phyloP scores from a whole-genome alignment of 2,329 filamentous ascomycete species.

The Pezicula carpinea region DNA sequence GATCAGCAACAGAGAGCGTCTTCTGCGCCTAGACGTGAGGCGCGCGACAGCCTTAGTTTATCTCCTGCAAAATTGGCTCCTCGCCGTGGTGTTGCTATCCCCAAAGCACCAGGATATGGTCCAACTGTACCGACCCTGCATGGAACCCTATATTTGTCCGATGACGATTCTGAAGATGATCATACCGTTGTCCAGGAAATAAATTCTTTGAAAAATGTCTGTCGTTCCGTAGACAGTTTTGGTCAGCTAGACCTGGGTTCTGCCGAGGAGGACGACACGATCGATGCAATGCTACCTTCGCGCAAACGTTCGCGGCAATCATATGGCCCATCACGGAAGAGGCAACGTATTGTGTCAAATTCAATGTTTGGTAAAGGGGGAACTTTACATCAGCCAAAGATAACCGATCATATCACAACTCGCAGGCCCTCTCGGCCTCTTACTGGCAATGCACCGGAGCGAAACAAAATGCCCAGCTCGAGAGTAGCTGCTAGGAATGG shows the following conservation, averaged over 20 bases:
- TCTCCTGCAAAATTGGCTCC: slow-evolving; percentile 12
- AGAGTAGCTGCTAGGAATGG: background rate
- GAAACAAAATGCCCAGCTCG: background rate
- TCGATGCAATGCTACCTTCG: slow-evolving; percentile 30
- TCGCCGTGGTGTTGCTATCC: slow-evolving; percentile 27
- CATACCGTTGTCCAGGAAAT: background rate
- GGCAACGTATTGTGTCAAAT: slow-evolving; percentile 11
- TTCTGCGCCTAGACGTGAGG: slow-evolving; percentile 13
- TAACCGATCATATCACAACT: slow-evolving; percentile 21
- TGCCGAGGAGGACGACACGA: slow-evolving; percentile 26
- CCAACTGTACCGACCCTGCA: slow-evolving; percentile 1
- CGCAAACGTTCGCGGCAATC: slow-evolving; percentile 15
- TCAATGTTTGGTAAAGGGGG: slow-evolving; percentile 4
- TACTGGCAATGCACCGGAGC: background rate
- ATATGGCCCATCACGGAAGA: slow-evolving; percentile 10
- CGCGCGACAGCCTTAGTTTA: slow-evolving; percentile 9
- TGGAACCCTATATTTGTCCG: slow-evolving; percentile 18
- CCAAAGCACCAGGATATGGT: slow-evolving; percentile 7
- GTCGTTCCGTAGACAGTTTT: slow-evolving; percentile 6
- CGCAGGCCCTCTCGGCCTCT: background rate
- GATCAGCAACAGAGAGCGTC: slow-evolving; percentile 42
- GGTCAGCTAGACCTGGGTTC: slow-evolving; percentile 15
- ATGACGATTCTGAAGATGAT: slow-evolving; percentile 14
- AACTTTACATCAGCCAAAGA: slow-evolving; percentile 19
- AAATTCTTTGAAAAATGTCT: too few species aligned